Conservation (phyloP, 352 stramenopile genomes). For the Elongisporangium anandrum region DNA sequence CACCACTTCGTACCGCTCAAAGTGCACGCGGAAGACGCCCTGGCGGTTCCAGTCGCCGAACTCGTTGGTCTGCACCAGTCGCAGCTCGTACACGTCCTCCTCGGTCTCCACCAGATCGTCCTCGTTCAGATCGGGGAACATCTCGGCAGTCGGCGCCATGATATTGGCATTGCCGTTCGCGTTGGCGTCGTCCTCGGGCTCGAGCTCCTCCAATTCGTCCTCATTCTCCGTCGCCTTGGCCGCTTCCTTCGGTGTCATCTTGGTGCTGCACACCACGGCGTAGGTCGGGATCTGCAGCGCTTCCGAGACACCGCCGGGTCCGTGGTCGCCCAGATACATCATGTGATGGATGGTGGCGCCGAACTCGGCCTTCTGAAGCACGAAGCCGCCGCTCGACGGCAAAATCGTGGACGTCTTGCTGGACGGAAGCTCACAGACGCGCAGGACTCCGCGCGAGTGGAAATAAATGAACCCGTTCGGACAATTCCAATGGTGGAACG, state of each 20-base stretch:
- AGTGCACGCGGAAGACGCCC: constrained; percentile 79
- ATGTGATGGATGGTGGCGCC: constrained; percentile 74
- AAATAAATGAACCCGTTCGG: constrained; percentile 88
- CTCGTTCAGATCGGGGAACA: constrained; percentile 66
- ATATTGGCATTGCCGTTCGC: constrained; percentile 49
- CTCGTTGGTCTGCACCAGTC: constrained; percentile 74
- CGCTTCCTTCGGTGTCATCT: constrained; percentile 45
- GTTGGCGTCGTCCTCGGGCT: constrained; percentile 31
- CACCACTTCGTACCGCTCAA: constrained; percentile 83
- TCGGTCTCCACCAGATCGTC: constrained; percentile 65
- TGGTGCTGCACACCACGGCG: constrained; percentile 67
- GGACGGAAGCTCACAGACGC: constrained; percentile 77
- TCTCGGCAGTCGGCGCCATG: constrained; percentile 74
- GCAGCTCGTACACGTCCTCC: constrained; percentile 83
- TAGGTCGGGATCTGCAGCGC: constrained; percentile 76
- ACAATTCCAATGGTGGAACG: constrained; percentile 88
- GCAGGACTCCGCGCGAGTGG: constrained; percentile 71
- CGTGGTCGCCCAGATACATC: constrained; percentile 70
- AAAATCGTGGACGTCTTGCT: constrained; percentile 70
- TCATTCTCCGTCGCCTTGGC: constrained; percentile 61
- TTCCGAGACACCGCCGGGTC: constrained; percentile 72
- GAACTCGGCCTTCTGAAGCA: constrained; percentile 79
- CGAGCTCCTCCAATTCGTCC: constrained; percentile 45
- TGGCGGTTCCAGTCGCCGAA: constrained; percentile 72
- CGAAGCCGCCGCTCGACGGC: constrained; percentile 63